Evolutionary conservation across 2,329 filamentous ascomycete species (phyloP).

Genomic region (Apiospora saccharicola): DNA sequence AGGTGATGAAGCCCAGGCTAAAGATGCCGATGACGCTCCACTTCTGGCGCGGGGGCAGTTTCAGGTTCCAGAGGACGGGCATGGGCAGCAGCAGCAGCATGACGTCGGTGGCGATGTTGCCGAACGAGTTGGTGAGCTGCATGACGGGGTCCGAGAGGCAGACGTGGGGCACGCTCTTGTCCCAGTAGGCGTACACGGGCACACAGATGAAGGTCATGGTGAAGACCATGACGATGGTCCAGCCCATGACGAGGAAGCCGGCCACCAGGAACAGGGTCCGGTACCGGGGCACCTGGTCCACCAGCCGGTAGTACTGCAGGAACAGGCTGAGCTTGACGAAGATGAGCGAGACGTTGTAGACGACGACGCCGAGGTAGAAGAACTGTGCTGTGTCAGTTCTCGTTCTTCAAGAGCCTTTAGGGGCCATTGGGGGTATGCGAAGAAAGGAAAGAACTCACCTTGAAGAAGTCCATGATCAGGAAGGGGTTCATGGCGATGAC

Average conservation of each 20-base stretch:
- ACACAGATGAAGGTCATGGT: slow-evolving; percentile 33
- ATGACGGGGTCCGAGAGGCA: slow-evolving; percentile 31
- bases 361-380: slow-evolving; percentile 32
- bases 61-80: slow-evolving; percentile 34
- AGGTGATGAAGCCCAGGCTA: slow-evolving; percentile 34
- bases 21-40: slow-evolving; percentile 35
- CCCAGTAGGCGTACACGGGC: slow-evolving; percentile 32
- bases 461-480: slow-evolving; percentile 13
- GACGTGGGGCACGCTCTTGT: not conserved
- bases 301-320: slow-evolving; percentile 36
- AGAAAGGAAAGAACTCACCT: slow-evolving; percentile 16
- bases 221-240: slow-evolving; percentile 34
- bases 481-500: not conserved
- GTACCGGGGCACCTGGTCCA: slow-evolving; percentile 33
- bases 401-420: not conserved
- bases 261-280: slow-evolving; percentile 30
- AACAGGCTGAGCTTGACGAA: slow-evolving; percentile 36
- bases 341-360: slow-evolving; percentile 33
- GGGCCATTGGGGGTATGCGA: too few relatives aligned
- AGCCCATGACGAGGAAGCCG: slow-evolving; percentile 31
- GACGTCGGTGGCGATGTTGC: slow-evolving; percentile 36
- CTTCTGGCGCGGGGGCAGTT: slow-evolving; percentile 32
- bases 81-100: slow-evolving; percentile 35
- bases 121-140: slow-evolving; percentile 34
- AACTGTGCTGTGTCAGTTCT: slow-evolving; percentile 26